Percentiles rank a stretch among this genome's conserved stretches.
Conservation (phyloP, 192 early-diverging fungal species). For the Coemansia sp. region DNA sequence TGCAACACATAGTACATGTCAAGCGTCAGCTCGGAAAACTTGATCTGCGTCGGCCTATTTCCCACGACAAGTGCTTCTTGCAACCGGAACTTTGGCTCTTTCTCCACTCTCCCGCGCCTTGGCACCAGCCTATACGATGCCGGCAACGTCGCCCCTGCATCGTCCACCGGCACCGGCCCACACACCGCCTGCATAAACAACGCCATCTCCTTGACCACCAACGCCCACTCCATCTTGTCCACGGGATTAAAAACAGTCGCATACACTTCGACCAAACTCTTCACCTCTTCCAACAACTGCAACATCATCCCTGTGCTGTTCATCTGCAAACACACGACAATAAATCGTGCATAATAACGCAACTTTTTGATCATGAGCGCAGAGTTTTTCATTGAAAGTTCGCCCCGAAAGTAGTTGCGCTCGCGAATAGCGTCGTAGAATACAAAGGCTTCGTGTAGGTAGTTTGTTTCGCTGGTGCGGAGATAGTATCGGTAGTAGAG, state of each 20-base stretch:
- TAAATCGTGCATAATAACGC: conserved; percentile 96
- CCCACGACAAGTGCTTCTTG: conserved; percentile 97
- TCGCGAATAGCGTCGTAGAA: conserved; percentile 97
- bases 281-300: conserved; percentile 81
- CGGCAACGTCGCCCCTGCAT: conserved; percentile 20
- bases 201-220: conserved; percentile 72
- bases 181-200: conserved; percentile 79
- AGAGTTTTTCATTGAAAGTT: conserved; percentile 86
- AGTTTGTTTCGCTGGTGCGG: conserved; percentile 95
- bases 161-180: conserved; percentile 37
- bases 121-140: conserved; percentile 25
- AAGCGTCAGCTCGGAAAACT: conserved; percentile 93
- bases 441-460: conserved; percentile 87
- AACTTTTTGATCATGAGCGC: conserved; percentile 95
- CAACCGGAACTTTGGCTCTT: conserved; percentile 51
- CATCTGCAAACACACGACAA: conserved; percentile 69
- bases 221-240: conserved; percentile 88
- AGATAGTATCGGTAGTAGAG: conserved; percentile 80
- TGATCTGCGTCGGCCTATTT: conserved; percentile 93
- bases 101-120: conserved; percentile 20
- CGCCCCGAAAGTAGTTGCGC: conserved; percentile 91
- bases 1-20: conserved; percentile 97
- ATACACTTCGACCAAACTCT: conserved; percentile 83
- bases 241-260: conserved; percentile 78
- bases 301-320: conserved; percentile 80